Conservation (phyloP, 1,139 yeast genomes). For the Yamadazyma sp. region DNA sequence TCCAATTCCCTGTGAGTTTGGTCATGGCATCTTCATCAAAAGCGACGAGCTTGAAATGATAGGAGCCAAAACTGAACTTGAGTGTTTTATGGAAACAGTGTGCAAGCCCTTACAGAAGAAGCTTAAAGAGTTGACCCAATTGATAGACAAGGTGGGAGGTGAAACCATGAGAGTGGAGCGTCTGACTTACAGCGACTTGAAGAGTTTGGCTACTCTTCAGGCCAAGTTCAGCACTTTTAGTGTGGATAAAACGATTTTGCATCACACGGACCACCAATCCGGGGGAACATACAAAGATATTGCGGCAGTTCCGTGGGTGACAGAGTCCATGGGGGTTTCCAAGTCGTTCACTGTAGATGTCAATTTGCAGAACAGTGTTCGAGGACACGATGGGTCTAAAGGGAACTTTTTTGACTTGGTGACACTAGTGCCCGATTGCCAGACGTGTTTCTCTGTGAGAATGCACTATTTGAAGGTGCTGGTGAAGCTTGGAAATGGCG, state of each 20-base stretch:
- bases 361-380: slow-evolving; percentile 25
- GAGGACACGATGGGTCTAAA: slow-evolving; percentile 23
- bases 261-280: not conserved
- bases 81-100: slow-evolving; percentile 34
- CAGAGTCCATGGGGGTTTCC: slow-evolving; percentile 5
- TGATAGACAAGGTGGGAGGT: slow-evolving; percentile 36
- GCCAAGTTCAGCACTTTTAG: slow-evolving; percentile 14
- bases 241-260: slow-evolving; percentile 1
- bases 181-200: slow-evolving; percentile 36
- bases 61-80: slow-evolving; percentile 22
- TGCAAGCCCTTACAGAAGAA: slow-evolving; percentile 31
- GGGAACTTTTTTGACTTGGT: slow-evolving; percentile 27
- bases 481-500: slow-evolving; percentile 33
- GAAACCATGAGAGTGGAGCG: slow-evolving; percentile 38
- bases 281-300: slow-evolving; percentile 8
- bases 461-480: slow-evolving; percentile 43
- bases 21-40: slow-evolving; percentile 40
- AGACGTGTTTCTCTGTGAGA: slow-evolving; percentile 54
- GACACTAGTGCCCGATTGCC: slow-evolving; percentile 58
- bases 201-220: slow-evolving; percentile 34
- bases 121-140: slow-evolving; percentile 26
- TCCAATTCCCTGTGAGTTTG: slow-evolving; percentile 41
- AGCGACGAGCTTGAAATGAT: slow-evolving; percentile 23
- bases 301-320: slow-evolving; percentile 21
- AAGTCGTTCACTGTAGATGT: slow-evolving; percentile 26